These are phyloP conservation scores for Epichloe amarillans DNA, from an alignment of 2,329 filamentous ascomycete genomes.

Conservation along the genomic window DNA sequence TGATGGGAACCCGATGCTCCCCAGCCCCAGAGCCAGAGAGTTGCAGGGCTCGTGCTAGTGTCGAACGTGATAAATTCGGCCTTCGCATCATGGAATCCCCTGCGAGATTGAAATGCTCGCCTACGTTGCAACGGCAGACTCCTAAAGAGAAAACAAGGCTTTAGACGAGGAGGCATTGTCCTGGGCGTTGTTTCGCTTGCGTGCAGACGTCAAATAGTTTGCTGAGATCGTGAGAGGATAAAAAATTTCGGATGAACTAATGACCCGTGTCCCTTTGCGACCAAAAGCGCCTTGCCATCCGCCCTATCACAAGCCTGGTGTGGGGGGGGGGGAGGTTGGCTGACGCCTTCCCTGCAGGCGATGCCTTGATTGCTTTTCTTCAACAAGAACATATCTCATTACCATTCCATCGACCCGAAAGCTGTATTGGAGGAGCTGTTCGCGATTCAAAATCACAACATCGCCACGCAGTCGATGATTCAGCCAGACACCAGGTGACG, in stretches of 20 bases:
- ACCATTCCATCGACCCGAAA: too few relatives aligned
- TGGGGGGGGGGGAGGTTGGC: too few relatives aligned
- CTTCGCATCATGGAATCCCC: slow-evolving; percentile 7
- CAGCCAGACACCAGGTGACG: background rate
- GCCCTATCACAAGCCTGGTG: too few relatives aligned
- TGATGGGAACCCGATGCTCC: slow-evolving; percentile 7
- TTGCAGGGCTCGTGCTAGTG: slow-evolving; percentile 7
- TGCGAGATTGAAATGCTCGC: background rate
- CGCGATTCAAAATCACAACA: background rate
- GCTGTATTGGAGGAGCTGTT: too few relatives aligned
- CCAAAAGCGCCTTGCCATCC: too few relatives aligned
- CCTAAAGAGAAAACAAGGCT: background rate
- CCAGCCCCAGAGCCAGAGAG: slow-evolving; percentile 11
- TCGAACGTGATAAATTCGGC: slow-evolving; percentile 6
- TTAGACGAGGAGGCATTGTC: slow-evolving; percentile 2
- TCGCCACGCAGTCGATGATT: background rate
- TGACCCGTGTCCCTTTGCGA: background rate
- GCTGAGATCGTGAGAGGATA: background rate
- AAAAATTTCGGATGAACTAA: background rate
- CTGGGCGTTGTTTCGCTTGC: background rate
- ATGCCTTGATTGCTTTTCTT: too few relatives aligned
- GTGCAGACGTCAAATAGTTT: background rate
- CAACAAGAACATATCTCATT: too few relatives aligned
- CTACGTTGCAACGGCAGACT: background rate
- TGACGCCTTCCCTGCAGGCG: too few relatives aligned